Evolutionary conservation across 257 asterid species (phyloP).

Genomic region (Leonotis leonurus): DNA sequence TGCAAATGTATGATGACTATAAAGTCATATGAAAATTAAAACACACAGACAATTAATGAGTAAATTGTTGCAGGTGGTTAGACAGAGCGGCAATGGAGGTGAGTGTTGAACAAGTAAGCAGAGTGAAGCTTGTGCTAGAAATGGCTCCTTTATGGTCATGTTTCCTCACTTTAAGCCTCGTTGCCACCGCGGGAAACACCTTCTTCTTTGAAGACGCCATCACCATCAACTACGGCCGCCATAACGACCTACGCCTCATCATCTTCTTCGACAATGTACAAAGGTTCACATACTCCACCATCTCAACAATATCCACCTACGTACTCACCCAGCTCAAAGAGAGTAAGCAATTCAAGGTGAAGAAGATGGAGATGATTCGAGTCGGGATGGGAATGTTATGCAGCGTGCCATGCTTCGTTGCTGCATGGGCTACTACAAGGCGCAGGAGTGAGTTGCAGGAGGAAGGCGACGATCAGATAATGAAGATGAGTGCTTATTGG

Average conservation of each 20-base stretch:
- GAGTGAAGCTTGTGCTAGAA: not conserved
- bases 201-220: not conserved
- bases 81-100: not conserved
- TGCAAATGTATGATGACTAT: too few relatives aligned
- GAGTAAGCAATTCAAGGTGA: not conserved
- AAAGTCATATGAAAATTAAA: too few relatives aligned
- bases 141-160: not conserved
- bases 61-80: not conserved
- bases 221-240: too few relatives aligned
- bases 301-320: not conserved
- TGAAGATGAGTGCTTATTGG: not conserved
- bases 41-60: too few relatives aligned
- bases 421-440: not conserved
- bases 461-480: not conserved
- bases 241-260: too few relatives aligned
- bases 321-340: not conserved
- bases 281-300: too few relatives aligned
- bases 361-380: not conserved
- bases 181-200: not conserved
- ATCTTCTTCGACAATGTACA: too few relatives aligned
- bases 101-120: not conserved
- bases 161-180: not conserved
- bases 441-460: not conserved
- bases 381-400: not conserved
- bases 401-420: not conserved